A percentile compares a stretch with the other conserved stretches of the same genome.
Evolutionary conservation across 192 early-diverging fungal genomes (phyloP).

Genomic region (Cladochytrium replicatum): DNA sequence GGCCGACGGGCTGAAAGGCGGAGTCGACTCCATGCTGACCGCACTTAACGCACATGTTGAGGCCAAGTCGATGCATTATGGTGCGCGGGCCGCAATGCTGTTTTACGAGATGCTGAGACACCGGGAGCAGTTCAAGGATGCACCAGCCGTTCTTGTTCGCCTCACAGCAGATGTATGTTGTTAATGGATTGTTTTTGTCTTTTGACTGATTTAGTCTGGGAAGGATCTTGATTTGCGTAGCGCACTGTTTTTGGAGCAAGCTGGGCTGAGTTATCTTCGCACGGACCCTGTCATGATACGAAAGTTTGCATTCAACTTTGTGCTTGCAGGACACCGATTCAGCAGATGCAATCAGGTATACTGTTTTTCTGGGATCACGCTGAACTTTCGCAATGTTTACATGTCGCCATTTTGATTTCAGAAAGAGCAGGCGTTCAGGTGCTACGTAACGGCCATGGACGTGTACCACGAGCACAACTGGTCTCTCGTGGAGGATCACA

Average conservation of each 20-base stretch:
- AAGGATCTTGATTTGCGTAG: constrained; percentile 67
- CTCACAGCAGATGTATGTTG: constrained; percentile 61
- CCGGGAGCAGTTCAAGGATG: constrained; percentile 56
- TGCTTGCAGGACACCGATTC: constrained; percentile 78
- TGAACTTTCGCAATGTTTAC: not conserved
- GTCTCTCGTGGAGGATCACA: constrained; percentile 77
- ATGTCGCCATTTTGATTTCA: constrained; percentile 19
- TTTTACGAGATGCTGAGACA: constrained; percentile 76
- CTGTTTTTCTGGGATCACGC: not conserved
- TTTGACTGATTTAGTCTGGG: not conserved
- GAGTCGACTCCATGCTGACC: no score
- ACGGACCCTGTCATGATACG: constrained; percentile 57
- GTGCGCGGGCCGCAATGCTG: constrained; percentile 60
- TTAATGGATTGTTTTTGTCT: not conserved
- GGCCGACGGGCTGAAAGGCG: constrained; percentile 34
- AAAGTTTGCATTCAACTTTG: constrained; percentile 83
- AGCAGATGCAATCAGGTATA: constrained; percentile 64
- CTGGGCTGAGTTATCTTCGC: constrained; percentile 69
- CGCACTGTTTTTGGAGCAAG: constrained; percentile 82
- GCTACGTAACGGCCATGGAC: constrained; percentile 53
- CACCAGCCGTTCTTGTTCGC: constrained; percentile 44
- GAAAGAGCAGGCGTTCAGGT: constrained; percentile 66
- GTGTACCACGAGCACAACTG: constrained; percentile 54
- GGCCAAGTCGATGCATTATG: constrained; percentile 48
- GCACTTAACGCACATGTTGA: constrained; percentile 61